phyloP scores from a whole-genome alignment of 345 rosid species.

The Eucalyptus cloeziana region DNA sequence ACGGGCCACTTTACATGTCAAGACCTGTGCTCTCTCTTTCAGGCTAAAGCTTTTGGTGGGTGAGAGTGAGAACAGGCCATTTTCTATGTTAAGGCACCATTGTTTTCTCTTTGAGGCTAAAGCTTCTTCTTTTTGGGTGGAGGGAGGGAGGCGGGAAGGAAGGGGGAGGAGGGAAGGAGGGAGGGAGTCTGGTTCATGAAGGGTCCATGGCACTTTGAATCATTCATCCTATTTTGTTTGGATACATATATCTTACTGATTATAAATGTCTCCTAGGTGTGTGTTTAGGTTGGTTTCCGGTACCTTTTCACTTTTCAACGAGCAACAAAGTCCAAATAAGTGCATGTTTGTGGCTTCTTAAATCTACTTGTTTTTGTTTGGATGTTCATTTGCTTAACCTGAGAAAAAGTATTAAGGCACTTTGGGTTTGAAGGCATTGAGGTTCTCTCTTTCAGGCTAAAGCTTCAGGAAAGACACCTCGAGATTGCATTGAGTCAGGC shows the following conservation, averaged over 20 bases:
- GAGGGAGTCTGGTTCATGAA: neutral
- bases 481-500: slow-evolving; percentile 43
- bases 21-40: slow-evolving; percentile 1
- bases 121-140: neutral
- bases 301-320: neutral
- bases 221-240: neutral
- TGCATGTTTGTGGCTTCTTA: neutral
- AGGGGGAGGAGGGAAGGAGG: neutral
- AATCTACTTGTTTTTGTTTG: neutral
- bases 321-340: neutral
- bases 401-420: neutral
- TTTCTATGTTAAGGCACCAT: neutral
- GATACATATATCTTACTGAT: neutral
- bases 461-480: slow-evolving; percentile 78
- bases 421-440: neutral
- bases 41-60: slow-evolving; percentile 80
- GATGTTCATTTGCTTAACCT: neutral
- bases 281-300: neutral
- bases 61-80: neutral
- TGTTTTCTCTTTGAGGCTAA: neutral
- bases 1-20: neutral
- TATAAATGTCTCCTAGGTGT: neutral
- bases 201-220: neutral
- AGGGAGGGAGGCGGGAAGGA: too few relatives aligned
- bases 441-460: slow-evolving; percentile 47